phyloP scores from a whole-genome alignment of 2,329 filamentous ascomycete genomes.

The Chalara sp. region DNA sequence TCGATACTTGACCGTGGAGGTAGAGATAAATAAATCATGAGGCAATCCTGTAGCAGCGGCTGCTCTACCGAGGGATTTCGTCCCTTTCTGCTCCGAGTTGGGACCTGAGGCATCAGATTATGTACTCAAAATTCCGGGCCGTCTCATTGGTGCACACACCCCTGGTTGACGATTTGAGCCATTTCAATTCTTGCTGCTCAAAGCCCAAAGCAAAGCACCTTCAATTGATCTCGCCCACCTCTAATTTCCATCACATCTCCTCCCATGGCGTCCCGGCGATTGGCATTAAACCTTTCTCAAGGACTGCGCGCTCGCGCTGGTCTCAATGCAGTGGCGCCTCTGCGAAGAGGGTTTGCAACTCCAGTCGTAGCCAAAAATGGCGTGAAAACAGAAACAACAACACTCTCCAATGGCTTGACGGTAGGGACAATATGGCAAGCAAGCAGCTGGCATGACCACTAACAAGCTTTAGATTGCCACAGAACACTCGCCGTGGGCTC shows the following conservation, averaged over 20 bases:
- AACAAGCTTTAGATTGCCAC: slow-evolving; percentile 71
- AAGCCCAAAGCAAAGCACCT: slow-evolving; percentile 4
- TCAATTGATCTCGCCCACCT: slow-evolving; percentile 16
- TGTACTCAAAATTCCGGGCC: no score
- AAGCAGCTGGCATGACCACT: slow-evolving; percentile 15
- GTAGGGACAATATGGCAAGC: slow-evolving; percentile 39
- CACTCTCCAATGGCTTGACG: slow-evolving; percentile 94
- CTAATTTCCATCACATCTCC: slow-evolving; percentile 12
- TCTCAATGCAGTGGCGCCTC: slow-evolving; percentile 68
- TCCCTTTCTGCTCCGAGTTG: no score
- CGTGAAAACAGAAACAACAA: slow-evolving; percentile 91
- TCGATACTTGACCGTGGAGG: no score
- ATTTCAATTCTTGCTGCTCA: no score
- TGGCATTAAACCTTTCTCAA: slow-evolving; percentile 90
- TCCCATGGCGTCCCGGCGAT: slow-evolving; percentile 88
- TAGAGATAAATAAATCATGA: no score
- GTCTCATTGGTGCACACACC: no score
- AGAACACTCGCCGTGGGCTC: slow-evolving; percentile 95
- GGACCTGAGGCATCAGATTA: no score
- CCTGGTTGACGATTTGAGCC: no score
- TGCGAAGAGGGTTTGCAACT: slow-evolving; percentile 85
- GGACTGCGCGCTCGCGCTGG: slow-evolving; percentile 83
- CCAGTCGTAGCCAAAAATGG: slow-evolving; percentile 56
- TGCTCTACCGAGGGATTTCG: no score
- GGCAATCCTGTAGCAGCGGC: no score